Base-by-base conservation (phyloP, 805 yeast species). In the Pachysolen tannophilus region DNA sequence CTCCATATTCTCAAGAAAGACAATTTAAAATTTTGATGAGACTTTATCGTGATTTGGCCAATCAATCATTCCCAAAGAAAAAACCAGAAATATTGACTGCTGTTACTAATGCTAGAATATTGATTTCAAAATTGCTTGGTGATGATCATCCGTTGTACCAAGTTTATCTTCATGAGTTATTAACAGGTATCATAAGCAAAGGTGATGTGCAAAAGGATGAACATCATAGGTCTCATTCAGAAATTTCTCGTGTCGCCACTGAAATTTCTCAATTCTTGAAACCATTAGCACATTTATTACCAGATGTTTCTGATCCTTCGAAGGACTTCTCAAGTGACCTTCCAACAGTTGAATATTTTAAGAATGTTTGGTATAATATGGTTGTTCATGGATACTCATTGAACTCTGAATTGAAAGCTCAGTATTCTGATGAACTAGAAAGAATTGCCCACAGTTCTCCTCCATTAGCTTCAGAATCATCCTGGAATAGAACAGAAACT, bases 361-460 rank as follows among this genome's bases (percentile, higher is more conserved):
- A 94, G 50, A 82, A 92, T 55, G 76, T 86, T 29, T 92, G 99
- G 99, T 86, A 85, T 55, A 92, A 90, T 50, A 65, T 92, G 68
- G 90, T 80, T 4, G 82, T 88, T 19, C 95, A 92, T 56, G 98
- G 98, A 0, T 86, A 78, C 52, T 70, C 76, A n/a, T 64, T 65
- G 37, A 65, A 65, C 25, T 77, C 92, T 0, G 62, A 64, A 10
- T 61, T 78, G 49, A 69, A 75, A 11, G 57, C 60, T 37, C 58
- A 59, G n/a, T 68, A 72, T 48, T 53, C 57, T 28, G 45, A 45
- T 0, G 72, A 74, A 19, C 64, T 90, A 28, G 65, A 70, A 46
- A 63, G 77, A 35, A 82, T 92, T 45, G 97, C 98, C 1, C 74
- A 81, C 52, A 82, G 72, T 50, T 72, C 97, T 5, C 95, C 96